Base-by-base conservation (phyloP, 139 green algal genomes). In the Chlamydomonas schloesseri region DNA sequence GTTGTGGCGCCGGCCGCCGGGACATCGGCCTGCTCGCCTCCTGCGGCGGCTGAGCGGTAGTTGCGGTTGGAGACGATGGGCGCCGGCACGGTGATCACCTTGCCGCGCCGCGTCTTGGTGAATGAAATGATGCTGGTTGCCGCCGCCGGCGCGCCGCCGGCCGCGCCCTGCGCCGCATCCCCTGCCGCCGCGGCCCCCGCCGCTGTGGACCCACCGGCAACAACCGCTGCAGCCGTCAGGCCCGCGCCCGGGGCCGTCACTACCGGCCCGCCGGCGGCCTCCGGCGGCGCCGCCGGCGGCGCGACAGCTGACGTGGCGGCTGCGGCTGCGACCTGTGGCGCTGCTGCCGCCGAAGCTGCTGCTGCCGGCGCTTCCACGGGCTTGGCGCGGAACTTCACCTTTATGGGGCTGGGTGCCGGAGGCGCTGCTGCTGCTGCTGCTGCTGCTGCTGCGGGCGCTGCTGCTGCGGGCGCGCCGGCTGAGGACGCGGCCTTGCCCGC, bases 301-400 rank as follows among this genome's bases (percentile, higher is more conserved):
- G 18, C 34, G 64, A 13, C n/a, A 10, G 62, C 17, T 23, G 62
- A 4, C 8, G 62, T 46, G 31, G 31, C 68, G 20, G 33, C 33
- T 33, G 68, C 68, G 33, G 33, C 6, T 23, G 20, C n/a, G 18
- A 34, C 33, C 34, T 33, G 68, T 3, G 33, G 33, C 8, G 33
- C 33, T 1, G 33, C 15, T 50, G 68, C 21, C 6, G 46, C 46
- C 37, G 31, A 1, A 20, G 71, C 4, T 8, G 24, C 1, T 2
- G 46, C 3, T 18, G 42, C 28, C 29, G 33, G 34, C 13, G 64
- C 9, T 1, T 85, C 79, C 0, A 69, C n/a, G 13, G 79, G 79
- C 64, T 85, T 85, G 31, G 79, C 79, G 0, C 79, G 65, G 21
- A 85, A 85, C 67, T 85, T 85, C 5, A 85, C 47, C 47, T 85